Evolutionary conservation across 345 rosid species (phyloP).

Genomic region (Hypericum perforatum): DNA sequence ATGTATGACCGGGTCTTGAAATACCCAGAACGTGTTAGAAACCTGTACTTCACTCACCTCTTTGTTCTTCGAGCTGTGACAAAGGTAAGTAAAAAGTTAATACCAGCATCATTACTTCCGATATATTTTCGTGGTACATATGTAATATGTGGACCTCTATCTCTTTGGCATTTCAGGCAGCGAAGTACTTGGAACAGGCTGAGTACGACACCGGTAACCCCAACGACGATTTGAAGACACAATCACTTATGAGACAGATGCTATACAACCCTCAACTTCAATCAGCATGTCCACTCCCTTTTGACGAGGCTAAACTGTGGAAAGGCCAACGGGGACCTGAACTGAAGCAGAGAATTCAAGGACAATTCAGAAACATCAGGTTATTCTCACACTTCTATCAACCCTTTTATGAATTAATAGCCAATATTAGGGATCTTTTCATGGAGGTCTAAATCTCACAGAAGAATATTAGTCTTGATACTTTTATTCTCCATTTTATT

Average conservation of each 20-base stretch:
- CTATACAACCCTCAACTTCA: slow-evolving; percentile 59
- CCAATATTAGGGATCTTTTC: no score
- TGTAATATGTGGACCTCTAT: neutral
- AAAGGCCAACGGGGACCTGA: slow-evolving; percentile 93
- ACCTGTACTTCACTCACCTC: slow-evolving; percentile 81
- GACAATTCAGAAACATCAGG: slow-evolving; percentile 92
- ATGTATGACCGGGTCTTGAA: slow-evolving; percentile 72
- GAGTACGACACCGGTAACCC: slow-evolving; percentile 76
- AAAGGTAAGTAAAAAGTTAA: slow-evolving; percentile 36
- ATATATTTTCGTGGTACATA: neutral
- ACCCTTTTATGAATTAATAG: neutral
- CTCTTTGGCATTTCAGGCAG: slow-evolving; percentile 39
- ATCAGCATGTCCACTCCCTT: slow-evolving; percentile 92
- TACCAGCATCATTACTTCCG: neutral
- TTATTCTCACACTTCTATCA: slow-evolving; percentile 18
- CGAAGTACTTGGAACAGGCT: slow-evolving; percentile 75
- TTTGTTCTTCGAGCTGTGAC: slow-evolving; percentile 90
- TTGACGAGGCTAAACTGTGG: slow-evolving; percentile 96
- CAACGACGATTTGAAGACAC: slow-evolving; percentile 71
- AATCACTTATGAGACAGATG: slow-evolving; percentile 68
- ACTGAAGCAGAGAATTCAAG: slow-evolving; percentile 68
- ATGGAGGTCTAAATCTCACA: no score
- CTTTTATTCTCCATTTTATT: neutral
- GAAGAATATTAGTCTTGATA: no score
- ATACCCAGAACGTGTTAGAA: slow-evolving; percentile 80